Conservation (phyloP, 345 rosid species). For the Camelina laxa region DNA sequence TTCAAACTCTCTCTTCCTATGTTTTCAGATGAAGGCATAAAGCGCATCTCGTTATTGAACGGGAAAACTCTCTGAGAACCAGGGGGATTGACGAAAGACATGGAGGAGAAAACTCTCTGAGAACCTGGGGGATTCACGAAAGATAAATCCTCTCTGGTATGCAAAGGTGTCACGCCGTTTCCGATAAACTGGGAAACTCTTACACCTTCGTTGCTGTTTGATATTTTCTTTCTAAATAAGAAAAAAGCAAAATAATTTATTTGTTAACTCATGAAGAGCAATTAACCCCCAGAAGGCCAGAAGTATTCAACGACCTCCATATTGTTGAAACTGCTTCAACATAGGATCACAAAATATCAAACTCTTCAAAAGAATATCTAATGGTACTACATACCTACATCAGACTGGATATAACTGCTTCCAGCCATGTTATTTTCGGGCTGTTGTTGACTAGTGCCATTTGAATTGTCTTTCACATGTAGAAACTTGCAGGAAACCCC, state of each 20-base stretch:
- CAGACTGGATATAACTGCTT: slow-evolving; percentile 39
- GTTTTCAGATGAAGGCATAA: slow-evolving; percentile 47
- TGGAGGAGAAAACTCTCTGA: slow-evolving; percentile 43
- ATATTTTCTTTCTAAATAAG: slow-evolving; percentile 35
- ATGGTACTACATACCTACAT: slow-evolving; percentile 59
- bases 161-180: slow-evolving; percentile 27
- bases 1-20: slow-evolving; percentile 45
- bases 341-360: slow-evolving; percentile 32
- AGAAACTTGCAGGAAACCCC: slow-evolving; percentile 80
- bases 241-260: slow-evolving; percentile 13
- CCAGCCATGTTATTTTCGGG: slow-evolving; percentile 46
- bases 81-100: slow-evolving; percentile 27
- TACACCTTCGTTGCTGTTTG: slow-evolving; percentile 20
- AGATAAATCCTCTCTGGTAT: slow-evolving; percentile 44
- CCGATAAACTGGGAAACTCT: not conserved
- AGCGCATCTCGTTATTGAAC: slow-evolving; percentile 45
- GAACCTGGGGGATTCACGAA: slow-evolving; percentile 30
- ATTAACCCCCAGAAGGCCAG: not conserved
- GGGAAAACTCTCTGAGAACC: slow-evolving; percentile 42
- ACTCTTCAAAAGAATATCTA: slow-evolving; percentile 29
- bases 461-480: slow-evolving; percentile 55
- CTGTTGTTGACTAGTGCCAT: slow-evolving; percentile 39
- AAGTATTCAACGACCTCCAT: slow-evolving; percentile 20
- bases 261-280: slow-evolving; percentile 3
- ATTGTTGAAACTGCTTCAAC: not conserved